Evolutionary conservation across 495 filamentous ascomycete genomes (phyloP).

Genomic region (Hypoxylon perforatum): DNA sequence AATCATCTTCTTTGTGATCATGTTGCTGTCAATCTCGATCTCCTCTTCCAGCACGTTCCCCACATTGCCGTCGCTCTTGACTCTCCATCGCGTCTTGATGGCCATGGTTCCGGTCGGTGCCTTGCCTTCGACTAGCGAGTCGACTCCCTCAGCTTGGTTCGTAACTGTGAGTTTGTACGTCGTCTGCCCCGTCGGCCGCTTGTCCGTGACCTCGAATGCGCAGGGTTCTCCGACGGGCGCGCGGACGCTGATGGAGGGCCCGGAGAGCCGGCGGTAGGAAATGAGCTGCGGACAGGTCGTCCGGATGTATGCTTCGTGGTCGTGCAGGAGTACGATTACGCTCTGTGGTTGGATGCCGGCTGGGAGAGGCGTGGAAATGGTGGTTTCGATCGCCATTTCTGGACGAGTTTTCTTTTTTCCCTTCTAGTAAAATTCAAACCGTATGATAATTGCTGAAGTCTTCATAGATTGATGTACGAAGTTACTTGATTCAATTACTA

Average conservation of each 20-base stretch:
- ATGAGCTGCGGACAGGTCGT: constrained; percentile 51
- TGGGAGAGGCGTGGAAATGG: constrained; percentile 67
- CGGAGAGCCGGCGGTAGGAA: constrained; percentile 36
- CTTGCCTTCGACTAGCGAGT: constrained; percentile 55
- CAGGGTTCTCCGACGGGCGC: constrained; percentile 20
- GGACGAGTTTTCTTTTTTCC: not conserved
- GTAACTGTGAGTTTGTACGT: constrained; percentile 53
- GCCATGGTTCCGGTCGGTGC: constrained; percentile 51
- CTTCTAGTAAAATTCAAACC: not conserved
- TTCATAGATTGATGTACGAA: too few species aligned
- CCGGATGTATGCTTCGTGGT: constrained; percentile 58
- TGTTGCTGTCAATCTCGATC: constrained; percentile 51
- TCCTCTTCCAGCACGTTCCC: constrained; percentile 41
- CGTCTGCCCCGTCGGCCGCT: constrained; percentile 53
- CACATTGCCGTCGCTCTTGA: constrained; percentile 19
- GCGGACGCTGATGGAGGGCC: constrained; percentile 32
- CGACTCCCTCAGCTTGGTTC: constrained; percentile 40
- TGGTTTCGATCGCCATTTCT: constrained; percentile 25
- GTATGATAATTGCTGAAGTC: too few species aligned
- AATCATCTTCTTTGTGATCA: constrained; percentile 52
- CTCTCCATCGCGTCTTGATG: constrained; percentile 55
- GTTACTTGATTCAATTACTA: not conserved
- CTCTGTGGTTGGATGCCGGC: constrained; percentile 60
- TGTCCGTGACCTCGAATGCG: constrained; percentile 38
- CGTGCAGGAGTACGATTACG: constrained; percentile 68